Evolutionary conservation across 192 early-diverging fungal genomes (phyloP).

Genomic region (Helicostylum pulchrum): DNA sequence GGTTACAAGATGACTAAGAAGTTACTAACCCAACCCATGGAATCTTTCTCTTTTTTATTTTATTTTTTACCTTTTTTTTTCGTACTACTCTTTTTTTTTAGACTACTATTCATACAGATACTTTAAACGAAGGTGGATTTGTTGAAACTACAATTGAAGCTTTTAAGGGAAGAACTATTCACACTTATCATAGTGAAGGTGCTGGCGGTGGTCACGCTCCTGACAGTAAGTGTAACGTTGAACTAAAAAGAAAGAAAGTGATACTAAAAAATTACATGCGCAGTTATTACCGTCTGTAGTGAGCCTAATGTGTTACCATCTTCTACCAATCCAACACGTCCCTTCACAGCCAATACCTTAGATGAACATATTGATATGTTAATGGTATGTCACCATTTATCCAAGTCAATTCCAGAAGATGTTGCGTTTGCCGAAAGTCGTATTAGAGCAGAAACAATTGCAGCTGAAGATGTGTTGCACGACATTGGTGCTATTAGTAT

Average conservation of each 20-base stretch:
- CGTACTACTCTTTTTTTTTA: constrained; percentile 32
- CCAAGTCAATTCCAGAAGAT: constrained; percentile 89
- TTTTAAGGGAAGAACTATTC: constrained; percentile 87
- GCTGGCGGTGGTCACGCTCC: constrained; percentile 94
- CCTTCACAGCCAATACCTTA: constrained; percentile 88
- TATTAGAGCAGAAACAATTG: constrained; percentile 95
- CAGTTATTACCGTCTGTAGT: constrained; percentile 66
- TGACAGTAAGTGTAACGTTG: constrained; percentile 45
- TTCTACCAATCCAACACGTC: constrained; percentile 92
- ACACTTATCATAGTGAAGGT: constrained; percentile 95
- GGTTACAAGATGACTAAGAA: not conserved
- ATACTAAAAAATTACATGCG: not conserved
- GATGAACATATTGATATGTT: constrained; percentile 99
- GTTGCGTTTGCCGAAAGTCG: constrained; percentile 93
- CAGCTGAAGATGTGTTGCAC: constrained; percentile 92
- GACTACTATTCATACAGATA: constrained; percentile 93
- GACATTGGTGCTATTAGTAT: constrained; percentile 91
- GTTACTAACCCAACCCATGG: not conserved
- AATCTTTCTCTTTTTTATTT: not conserved
- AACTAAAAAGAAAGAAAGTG: not conserved
- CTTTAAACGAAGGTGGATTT: constrained; percentile 94
- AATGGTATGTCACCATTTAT: constrained; percentile 96
- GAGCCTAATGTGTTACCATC: constrained; percentile 86
- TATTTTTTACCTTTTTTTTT: no score
- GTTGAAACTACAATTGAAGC: constrained; percentile 86